Base-by-base conservation (phyloP, 2,329 filamentous ascomycete genomes). In the Colletotrichum filicis region DNA sequence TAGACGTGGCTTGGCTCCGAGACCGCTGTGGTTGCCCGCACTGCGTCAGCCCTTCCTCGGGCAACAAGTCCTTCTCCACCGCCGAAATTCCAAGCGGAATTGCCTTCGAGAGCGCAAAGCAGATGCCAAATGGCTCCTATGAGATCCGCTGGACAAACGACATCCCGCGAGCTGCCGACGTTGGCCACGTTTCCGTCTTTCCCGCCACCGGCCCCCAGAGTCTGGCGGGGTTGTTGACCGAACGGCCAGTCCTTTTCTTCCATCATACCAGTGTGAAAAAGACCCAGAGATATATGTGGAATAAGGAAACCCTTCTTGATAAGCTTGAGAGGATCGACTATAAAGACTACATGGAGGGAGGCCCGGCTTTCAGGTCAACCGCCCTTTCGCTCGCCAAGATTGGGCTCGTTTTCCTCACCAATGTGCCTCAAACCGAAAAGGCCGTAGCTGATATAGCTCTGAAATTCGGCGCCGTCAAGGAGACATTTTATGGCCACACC, bases 401-500 rank as follows among this genome's bases (percentile, higher is more conserved):
- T 63, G 97, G 97, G 0, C 84, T 98, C 0, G 84, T 98, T 19
- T 94, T 97, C 81, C 82, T 98, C 32, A 90, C 89, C 61, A 89
- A 90, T 73, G 92, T 98, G 6, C 95, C 96, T 0, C 85, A 91
- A 11, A 88, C 89, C 19, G 89, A 93, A 74, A 82, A 87, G 1
- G 88, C 91, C 5, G 92, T 98, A 5, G 87, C 90, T 52, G 83
- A 86, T 26, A 91, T 98, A 71, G 93, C 92, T 2, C 86, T 87
- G 4, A 90, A 92, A 64, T 93, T 98, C 72, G 95, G 95, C 1
- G 90, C 90, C 42, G 84, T 98, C 30, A 93, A 95, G 78, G 92
- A 95, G 77, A 97, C 95, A 8, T 97, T 98, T 80, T 98, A 98
- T 82, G 97, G 97, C 55, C 87, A 88, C 76, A 97, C 95, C 0